These are phyloP conservation scores for Singerocomus inundabilis DNA, from an alignment of 1,284 basidiomycete genomes.

Conservation along the genomic window DNA sequence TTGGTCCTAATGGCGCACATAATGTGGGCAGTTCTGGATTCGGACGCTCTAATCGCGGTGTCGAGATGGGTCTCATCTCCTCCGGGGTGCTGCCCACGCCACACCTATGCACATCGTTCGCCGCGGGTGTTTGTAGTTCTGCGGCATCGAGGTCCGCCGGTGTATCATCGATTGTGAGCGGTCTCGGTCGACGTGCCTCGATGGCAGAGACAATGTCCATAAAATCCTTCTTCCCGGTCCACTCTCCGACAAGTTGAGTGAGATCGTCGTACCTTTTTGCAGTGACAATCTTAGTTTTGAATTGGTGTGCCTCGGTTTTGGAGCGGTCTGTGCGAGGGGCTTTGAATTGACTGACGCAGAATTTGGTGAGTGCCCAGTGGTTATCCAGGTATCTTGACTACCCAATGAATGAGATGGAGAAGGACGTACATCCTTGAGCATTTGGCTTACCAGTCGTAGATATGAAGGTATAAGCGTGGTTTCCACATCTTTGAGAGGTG, in stretches of 20 bases:
- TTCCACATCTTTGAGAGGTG: slow-evolving; percentile 69
- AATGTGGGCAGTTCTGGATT: slow-evolving; percentile 41
- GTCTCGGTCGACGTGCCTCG: slow-evolving; percentile 40
- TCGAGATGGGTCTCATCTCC: slow-evolving; percentile 22
- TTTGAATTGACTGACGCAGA: slow-evolving; percentile 83
- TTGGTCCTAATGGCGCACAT: slow-evolving; percentile 39
- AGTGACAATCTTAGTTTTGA: slow-evolving; percentile 54
- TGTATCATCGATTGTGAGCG: slow-evolving; percentile 12
- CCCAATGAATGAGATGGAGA: slow-evolving; percentile 2
- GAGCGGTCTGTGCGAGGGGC: slow-evolving; percentile 51
- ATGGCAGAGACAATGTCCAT: slow-evolving; percentile 53
- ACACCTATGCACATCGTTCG: background rate
- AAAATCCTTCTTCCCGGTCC: slow-evolving; percentile 65
- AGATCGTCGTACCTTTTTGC: slow-evolving; percentile 71
- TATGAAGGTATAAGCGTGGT: slow-evolving; percentile 74
- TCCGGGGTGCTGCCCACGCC: background rate
- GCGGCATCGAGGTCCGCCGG: background rate
- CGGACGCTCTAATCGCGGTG: slow-evolving; percentile 35
- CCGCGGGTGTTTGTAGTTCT: background rate
- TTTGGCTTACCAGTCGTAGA: slow-evolving; percentile 63
- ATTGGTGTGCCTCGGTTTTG: slow-evolving; percentile 57
- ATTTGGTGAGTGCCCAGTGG: slow-evolving; percentile 88
- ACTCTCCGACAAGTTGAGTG: slow-evolving; percentile 52
- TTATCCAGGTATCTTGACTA: slow-evolving; percentile 73
- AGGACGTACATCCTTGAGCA: background rate